phyloP scores from a whole-genome alignment of 305 asterid genomes.

The Solanum aculeatissimum region DNA sequence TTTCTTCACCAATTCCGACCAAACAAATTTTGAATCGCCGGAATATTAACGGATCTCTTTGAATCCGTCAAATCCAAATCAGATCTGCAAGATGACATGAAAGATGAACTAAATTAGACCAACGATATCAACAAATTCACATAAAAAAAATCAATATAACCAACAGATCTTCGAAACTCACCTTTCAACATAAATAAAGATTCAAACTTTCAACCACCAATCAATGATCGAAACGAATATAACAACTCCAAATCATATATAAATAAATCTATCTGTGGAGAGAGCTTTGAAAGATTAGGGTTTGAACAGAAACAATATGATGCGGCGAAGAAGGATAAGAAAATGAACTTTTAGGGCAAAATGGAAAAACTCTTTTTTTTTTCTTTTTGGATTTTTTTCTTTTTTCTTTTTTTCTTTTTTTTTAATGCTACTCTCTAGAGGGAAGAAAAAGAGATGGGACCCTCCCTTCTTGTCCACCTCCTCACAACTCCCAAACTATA shows the following conservation, averaged over 20 bases:
- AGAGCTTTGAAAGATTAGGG: not conserved
- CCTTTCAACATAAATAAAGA: not conserved
- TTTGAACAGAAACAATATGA: not conserved
- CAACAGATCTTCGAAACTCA: not conserved
- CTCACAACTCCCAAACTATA: not conserved
- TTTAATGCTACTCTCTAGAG: not conserved
- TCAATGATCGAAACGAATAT: not conserved
- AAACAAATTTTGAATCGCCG: not conserved
- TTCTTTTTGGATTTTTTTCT: not conserved
- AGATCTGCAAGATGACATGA: not conserved
- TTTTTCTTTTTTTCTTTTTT: not conserved
- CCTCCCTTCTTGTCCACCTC: slow-evolving; percentile 1
- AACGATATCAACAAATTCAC: not conserved
- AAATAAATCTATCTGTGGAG: not conserved
- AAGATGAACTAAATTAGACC: not conserved
- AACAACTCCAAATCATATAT: not conserved
- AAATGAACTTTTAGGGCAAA: not conserved
- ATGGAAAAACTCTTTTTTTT: not conserved
- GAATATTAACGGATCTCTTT: not conserved
- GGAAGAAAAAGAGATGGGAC: slow-evolving; percentile 2
- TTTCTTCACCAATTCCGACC: not conserved
- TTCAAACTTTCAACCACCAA: not conserved
- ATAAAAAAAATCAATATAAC: too few species aligned
- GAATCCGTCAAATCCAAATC: not conserved
- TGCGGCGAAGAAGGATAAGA: not conserved